A percentile compares a stretch with the other conserved stretches of the same genome.
Evolutionary conservation across 202 grass and related monocot genomes (phyloP).

Genomic region (Cymbopogon flexuosus): DNA sequence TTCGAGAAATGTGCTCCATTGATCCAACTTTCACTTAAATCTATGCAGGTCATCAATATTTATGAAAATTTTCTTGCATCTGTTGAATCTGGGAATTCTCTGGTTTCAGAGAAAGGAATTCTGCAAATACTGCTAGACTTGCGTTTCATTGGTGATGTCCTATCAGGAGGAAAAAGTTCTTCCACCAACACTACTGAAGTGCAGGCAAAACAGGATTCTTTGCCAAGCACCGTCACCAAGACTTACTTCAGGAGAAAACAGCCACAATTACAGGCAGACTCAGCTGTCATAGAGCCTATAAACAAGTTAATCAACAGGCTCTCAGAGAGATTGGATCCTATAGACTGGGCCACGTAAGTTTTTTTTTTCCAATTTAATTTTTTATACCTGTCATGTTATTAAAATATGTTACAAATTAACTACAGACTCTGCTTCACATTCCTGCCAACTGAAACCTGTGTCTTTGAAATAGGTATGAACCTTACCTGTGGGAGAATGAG

Average conservation of each 20-base stretch:
- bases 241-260: slow-evolving; percentile 80
- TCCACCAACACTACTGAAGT: slow-evolving; percentile 38
- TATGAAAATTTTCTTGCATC: slow-evolving; percentile 69
- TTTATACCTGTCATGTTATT: slow-evolving; percentile 8
- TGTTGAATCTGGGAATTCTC: slow-evolving; percentile 56
- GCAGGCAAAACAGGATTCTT: slow-evolving; percentile 51
- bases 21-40: slow-evolving; percentile 26
- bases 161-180: slow-evolving; percentile 78
- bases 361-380: slow-evolving; percentile 10
- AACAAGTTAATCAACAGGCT: slow-evolving; percentile 66
- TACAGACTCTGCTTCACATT: slow-evolving; percentile 3
- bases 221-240: slow-evolving; percentile 41
- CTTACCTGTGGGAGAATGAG: slow-evolving; percentile 98
- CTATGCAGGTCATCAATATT: slow-evolving; percentile 61
- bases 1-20: slow-evolving; percentile 25
- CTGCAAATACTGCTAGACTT: slow-evolving; percentile 90
- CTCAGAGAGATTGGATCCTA: slow-evolving; percentile 85
- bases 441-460: slow-evolving; percentile 28
- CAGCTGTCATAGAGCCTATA: slow-evolving; percentile 53
- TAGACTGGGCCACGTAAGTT: slow-evolving; percentile 99
- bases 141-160: slow-evolving; percentile 74
- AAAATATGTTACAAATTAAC: slow-evolving; percentile 13
- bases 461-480: slow-evolving; percentile 77
- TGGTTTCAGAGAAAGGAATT: slow-evolving; percentile 77
- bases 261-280: slow-evolving; percentile 47